phyloP scores from a whole-genome alignment of 177 flowering plant species.

The Vitis hybrid region DNA sequence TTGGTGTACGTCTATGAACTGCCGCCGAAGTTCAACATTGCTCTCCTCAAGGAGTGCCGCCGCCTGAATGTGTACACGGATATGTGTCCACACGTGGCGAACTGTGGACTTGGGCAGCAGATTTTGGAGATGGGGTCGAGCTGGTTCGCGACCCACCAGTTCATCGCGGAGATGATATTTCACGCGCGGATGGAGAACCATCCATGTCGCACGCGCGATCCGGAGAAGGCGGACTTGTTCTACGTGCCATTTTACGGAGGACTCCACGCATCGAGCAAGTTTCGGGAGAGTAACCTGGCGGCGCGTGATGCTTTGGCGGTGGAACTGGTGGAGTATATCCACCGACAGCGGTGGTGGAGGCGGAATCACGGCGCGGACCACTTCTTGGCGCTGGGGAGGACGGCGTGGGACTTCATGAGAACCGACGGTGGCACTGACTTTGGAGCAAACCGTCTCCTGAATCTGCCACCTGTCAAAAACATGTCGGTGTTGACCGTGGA shows the following conservation, averaged over 20 bases:
- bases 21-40: constrained; percentile 53
- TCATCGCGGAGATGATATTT: constrained; percentile 66
- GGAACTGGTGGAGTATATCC: constrained; percentile 29
- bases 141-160: constrained; percentile 71
- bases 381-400: constrained; percentile 55
- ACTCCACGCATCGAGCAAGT: constrained; percentile 59
- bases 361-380: constrained; percentile 46
- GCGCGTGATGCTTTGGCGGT: constrained; percentile 43
- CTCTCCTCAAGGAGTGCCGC: constrained; percentile 45
- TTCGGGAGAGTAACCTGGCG: constrained; percentile 41
- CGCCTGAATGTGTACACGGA: constrained; percentile 48
- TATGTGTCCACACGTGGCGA: constrained; percentile 69
- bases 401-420: constrained; percentile 70
- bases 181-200: constrained; percentile 61
- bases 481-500: constrained; percentile 67
- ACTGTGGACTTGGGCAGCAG: constrained; percentile 59
- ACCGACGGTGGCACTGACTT: constrained; percentile 25
- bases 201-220: constrained; percentile 54
- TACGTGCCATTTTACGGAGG: constrained; percentile 78
- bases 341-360: constrained; percentile 37
- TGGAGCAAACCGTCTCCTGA: constrained; percentile 46
- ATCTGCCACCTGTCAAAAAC: constrained; percentile 40
- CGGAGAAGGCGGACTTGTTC: constrained; percentile 38
- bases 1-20: constrained; percentile 46
- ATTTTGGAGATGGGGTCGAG: constrained; percentile 4